These are phyloP conservation scores for Phlyctochytrium bullatum DNA, from an alignment of 192 early-diverging fungal genomes.

Conservation along the genomic window DNA sequence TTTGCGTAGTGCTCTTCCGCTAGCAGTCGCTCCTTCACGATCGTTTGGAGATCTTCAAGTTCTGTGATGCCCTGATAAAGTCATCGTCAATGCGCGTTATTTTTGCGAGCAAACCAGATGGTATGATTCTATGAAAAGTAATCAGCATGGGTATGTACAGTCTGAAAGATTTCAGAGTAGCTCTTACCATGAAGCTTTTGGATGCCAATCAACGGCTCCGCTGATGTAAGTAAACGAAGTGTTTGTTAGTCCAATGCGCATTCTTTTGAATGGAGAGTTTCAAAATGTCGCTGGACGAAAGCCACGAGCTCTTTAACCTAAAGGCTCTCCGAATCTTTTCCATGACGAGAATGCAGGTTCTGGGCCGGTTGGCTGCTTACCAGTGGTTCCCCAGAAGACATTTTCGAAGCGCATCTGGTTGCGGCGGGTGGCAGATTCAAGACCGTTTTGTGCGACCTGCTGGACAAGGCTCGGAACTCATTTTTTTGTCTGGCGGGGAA, in stretches of 20 bases:
- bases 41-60: constrained; percentile 30
- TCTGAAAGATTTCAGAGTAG: constrained; percentile 15
- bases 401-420: constrained; percentile 38
- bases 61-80: constrained; percentile 30
- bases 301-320: no score
- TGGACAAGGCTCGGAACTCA: no score
- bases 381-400: constrained; percentile 43
- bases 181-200: constrained; percentile 29
- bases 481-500: no score
- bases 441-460: no score
- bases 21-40: constrained; percentile 9
- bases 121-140: constrained; percentile 14
- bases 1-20: constrained; percentile 41
- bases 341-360: no score
- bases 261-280: no score
- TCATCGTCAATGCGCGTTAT: background rate
- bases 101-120: constrained; percentile 10
- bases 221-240: constrained; percentile 17
- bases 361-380: no score
- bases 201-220: constrained; percentile 28
- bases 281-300: no score
- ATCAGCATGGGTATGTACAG: no score
- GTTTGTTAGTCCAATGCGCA: no score
- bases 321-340: no score
- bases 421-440: no score